phyloP scores from a whole-genome alignment of 2,329 filamentous ascomycete genomes.

The Exophiala calicioides region DNA sequence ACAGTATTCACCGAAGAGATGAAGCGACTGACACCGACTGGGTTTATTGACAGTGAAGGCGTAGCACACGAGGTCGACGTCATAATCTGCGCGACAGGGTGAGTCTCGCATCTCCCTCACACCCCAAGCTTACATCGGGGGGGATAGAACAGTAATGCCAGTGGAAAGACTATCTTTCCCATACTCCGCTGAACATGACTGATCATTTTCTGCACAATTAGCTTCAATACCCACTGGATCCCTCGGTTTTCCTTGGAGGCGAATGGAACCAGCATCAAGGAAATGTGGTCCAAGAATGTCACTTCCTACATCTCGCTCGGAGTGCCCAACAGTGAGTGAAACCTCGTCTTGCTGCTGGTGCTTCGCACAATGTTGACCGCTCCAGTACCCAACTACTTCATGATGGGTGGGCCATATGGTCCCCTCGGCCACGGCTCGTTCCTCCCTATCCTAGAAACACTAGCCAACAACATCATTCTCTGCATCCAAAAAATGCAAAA shows the following conservation, averaged over 20 bases:
- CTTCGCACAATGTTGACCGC: too few species aligned
- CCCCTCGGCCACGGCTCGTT: conserved; percentile 32
- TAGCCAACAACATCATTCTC: conserved; percentile 6
- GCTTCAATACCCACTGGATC: background rate
- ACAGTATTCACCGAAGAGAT: conserved; percentile 4
- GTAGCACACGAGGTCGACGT: conserved; percentile 27
- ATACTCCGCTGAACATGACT: too few species aligned
- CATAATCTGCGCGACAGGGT: conserved; percentile 1
- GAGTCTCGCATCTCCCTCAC: conserved; percentile 30
- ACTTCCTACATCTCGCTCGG: conserved; percentile 37
- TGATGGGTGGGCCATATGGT: conserved; percentile 34
- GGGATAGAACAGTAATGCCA: background rate
- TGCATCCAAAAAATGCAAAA: conserved; percentile 19
- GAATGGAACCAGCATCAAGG: background rate
- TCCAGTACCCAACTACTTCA: conserved; percentile 27
- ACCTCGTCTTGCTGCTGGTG: background rate
- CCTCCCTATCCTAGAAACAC: conserved; percentile 13
- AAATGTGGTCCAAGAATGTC: conserved; percentile 26
- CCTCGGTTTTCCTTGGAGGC: background rate
- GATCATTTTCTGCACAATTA: background rate
- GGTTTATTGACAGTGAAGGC: conserved; percentile 32
- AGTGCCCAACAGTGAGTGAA: conserved; percentile 32
- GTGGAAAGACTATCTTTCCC: too few species aligned
- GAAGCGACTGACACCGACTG: conserved; percentile 22
- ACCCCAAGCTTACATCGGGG: background rate